Evolutionary conservation across 2,329 filamentous ascomycete species (phyloP), one percentile per base, ranked within the genome.

Genomic region (Exserohilum rostratum): DNA sequence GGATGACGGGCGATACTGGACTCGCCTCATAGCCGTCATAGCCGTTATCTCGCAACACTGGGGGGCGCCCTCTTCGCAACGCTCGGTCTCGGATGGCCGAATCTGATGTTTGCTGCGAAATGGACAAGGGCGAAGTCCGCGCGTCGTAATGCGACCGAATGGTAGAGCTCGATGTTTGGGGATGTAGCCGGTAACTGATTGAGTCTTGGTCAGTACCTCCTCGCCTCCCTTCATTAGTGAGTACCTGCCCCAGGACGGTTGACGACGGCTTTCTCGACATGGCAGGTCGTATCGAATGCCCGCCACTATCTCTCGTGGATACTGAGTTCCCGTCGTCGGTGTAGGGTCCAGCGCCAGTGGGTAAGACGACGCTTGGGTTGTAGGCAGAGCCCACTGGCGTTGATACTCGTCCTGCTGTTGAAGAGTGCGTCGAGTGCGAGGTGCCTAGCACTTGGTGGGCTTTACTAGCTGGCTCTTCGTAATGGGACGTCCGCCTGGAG

Each of bases 91-190:
- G 72, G 7, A 78, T 71, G 6, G 77, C 74, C 37, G 79, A 79
- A 38, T 72, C 72, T 18, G 77, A 78, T 3, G 76, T 78, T 54
- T 79, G 77, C 66, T 79, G 78, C 0, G 78, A 78, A 29, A 79
- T 72, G 39, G 70, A 66, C 25, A 76, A 62, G 9, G 78, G 77
- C 29, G 73, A 74, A 42, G 57, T 74, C 37, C 73, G 69, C 29
- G 77, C 60, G 47, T 79, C 77, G 65, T 79, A 78, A 58, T 78
- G 74, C 29, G 77, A 77, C 47, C 71, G 75, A 62, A 78, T 66
- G 30, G 76, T 78, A 9, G 72, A 74, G 50, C 65, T 76, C 7
- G 76, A 79, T 11, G 65, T 61, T 40, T 73, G 65, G 15, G 68
- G 64, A 15, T 68, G 62, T 37, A 76, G 51, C 20, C 64, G 65